Evolutionary conservation across 169 alveolate species (phyloP).

Genomic region (Cryptosporidium xiaoi): DNA sequence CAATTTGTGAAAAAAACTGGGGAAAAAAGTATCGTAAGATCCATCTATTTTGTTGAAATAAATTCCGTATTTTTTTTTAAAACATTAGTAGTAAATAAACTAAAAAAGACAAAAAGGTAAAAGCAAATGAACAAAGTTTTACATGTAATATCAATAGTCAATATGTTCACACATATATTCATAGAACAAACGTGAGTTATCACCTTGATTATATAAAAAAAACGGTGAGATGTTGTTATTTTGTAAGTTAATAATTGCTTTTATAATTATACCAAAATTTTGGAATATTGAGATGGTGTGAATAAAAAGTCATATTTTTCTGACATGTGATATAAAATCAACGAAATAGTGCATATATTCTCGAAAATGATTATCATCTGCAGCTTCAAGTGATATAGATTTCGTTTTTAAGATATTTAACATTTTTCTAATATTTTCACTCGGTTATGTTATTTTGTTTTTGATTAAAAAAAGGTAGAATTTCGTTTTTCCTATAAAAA

Average conservation of each 20-base stretch:
- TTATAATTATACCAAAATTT: conserved; percentile 19
- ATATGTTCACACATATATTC: not conserved
- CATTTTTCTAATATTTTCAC: too few relatives aligned
- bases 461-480: too few relatives aligned
- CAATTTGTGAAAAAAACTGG: conserved; percentile 25
- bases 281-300: not conserved
- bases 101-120: conserved; percentile 38
- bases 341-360: too few relatives aligned
- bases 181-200: not conserved
- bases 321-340: too few relatives aligned
- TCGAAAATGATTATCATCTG: too few relatives aligned
- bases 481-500: too few relatives aligned
- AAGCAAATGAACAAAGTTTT: conserved; percentile 4
- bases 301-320: not conserved
- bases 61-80: conserved; percentile 59
- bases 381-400: too few relatives aligned
- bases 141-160: conserved; percentile 17
- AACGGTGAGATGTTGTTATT: conserved; percentile 15
- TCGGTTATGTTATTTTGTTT: too few relatives aligned
- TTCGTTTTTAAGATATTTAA: too few relatives aligned
- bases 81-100: conserved; percentile 20
- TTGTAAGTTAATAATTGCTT: conserved; percentile 35
- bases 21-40: conserved; percentile 35
- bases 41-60: conserved; percentile 49
- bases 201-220: conserved; percentile 22